These are phyloP conservation scores for Xylogone sp. DNA, from an alignment of 2,329 filamentous ascomycete genomes.

Conservation along the genomic window DNA sequence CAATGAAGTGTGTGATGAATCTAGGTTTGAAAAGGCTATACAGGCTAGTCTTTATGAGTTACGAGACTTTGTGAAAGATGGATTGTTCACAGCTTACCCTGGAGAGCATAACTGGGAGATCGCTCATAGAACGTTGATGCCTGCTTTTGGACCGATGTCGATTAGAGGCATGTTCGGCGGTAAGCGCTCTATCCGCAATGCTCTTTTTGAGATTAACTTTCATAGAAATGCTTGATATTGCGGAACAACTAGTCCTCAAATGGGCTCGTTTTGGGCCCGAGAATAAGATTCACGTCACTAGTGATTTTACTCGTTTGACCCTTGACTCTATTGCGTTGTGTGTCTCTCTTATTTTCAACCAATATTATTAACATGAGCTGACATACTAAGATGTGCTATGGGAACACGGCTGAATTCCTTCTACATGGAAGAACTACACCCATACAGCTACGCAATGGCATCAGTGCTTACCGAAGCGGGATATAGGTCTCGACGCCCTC, in stretches of 20 bases:
- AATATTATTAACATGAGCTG: too few species aligned
- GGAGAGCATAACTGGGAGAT: conserved; percentile 59
- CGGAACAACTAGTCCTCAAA: conserved; percentile 60
- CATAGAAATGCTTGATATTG: conserved; percentile 67
- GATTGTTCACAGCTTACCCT: not conserved
- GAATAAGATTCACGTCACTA: conserved; percentile 58
- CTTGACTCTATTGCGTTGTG: conserved; percentile 62
- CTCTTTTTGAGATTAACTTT: too few species aligned
- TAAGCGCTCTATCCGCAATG: too few species aligned
- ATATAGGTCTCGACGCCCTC: too few species aligned
- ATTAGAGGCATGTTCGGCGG: conserved; percentile 65
- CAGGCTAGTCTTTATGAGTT: too few species aligned
- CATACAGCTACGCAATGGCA: conserved; percentile 70
- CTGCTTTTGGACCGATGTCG: conserved; percentile 63
- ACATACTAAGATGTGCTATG: too few species aligned
- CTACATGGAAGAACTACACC: conserved; percentile 57
- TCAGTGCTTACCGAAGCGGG: too few species aligned
- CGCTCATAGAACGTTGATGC: conserved; percentile 61
- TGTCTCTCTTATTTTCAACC: too few species aligned
- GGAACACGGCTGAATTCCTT: conserved; percentile 65
- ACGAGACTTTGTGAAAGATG: too few species aligned
- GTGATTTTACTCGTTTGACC: conserved; percentile 72
- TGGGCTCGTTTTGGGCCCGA: conserved; percentile 62
- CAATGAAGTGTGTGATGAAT: too few species aligned
- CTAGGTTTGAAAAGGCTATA: too few species aligned